Evolutionary conservation across 441 rosid species (phyloP), one percentile per base, ranked within the genome.

Genomic region (Pelargonium cotyledonis): DNA sequence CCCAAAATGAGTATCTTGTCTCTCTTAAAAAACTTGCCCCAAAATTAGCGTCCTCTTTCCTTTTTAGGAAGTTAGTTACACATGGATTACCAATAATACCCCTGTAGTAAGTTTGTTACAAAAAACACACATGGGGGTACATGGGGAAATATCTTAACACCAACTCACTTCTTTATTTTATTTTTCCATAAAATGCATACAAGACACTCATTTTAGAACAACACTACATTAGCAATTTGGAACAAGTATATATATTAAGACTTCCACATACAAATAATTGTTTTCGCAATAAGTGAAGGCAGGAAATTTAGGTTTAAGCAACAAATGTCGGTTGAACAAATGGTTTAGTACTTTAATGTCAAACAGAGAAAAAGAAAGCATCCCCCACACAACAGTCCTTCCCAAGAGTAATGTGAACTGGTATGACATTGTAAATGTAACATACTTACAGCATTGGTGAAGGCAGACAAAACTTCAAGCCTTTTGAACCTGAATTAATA

Each of bases 361-460:
- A 47, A 12, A 2, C 15, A 9, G 53, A 51, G 18, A 51, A 51
- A 3, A 51, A 14, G 57, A 49, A 49, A 49, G 57, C 57, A 44
- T 44, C 51, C 51, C 51, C 11, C 10, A 9, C 51, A 7, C 51
- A 44, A 44, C 51, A 44, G 10, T 44, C 12, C 12, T 44, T 44
- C 3, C 12, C 51, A 44, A 44, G 12, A 44, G 12, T 7, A 44
- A 7, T 44, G 51, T 12, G 31, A 44, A 44, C 12, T 2, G 4
- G 8, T 29, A 60, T 2, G 65, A 43, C 19, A 71, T 8, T 18
- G 41, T 53, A 76, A 74, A 73, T 69, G 68, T 0, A 41, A 68
- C 68, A 72, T 66, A 82, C 97, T 88, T 84, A 91, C 98, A 83
- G 98, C 96, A 84, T 93, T 94, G 68, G 98, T 94, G 67, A 94